Evolutionary conservation across 805 yeast species (phyloP), one percentile per base, ranked within the genome.

Genomic region (Ogataea methylovora): DNA sequence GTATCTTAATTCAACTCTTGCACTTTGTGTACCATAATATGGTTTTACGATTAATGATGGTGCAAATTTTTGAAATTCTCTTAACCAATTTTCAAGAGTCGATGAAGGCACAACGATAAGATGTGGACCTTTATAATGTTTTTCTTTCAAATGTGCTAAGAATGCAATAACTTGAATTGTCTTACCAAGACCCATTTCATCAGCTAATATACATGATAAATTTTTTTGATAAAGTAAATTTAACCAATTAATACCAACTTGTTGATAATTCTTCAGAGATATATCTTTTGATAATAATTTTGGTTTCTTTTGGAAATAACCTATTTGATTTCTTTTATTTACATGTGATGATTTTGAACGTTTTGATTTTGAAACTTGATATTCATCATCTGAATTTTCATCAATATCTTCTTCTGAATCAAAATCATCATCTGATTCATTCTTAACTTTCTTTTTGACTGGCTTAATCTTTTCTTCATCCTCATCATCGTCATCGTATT

Each of bases 161-260:
- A 92, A 92, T 7, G 97, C 72, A 59, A 92, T 90, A 22, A 92
- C 95, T 60, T 92, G 97, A 54, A 95, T 83, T 0, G 98, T 92
- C 54, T 92, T 92, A 39, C 99, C 99, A 32, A 92, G 66, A 5
- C 95, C 99, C 99, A 92, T 92, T 56, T 92, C 99, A 61, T 92
- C 99, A 0, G 98, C 99, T 32, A 92, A 65, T 37, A 92, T 92
- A 61, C 98, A 88, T 6, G 96, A 86, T 37, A 92, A 66, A 13
- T 76, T 70, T 51, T 82, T 76, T 38, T 74, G 76, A 55, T 90
- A 92, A 21, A 92, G 65, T 35, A 90, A 57, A 41, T 79, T 70
- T 35, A 92, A 65, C 99, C 99, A 92, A 55, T 92, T 92, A 34
- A 92, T 62, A 30, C 99, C 99, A n/a, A 88, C 95, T 47, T 87